These are phyloP conservation scores for Thielaviopsis populi DNA, from an alignment of 2,329 filamentous ascomycete species.

Conservation along the genomic window DNA sequence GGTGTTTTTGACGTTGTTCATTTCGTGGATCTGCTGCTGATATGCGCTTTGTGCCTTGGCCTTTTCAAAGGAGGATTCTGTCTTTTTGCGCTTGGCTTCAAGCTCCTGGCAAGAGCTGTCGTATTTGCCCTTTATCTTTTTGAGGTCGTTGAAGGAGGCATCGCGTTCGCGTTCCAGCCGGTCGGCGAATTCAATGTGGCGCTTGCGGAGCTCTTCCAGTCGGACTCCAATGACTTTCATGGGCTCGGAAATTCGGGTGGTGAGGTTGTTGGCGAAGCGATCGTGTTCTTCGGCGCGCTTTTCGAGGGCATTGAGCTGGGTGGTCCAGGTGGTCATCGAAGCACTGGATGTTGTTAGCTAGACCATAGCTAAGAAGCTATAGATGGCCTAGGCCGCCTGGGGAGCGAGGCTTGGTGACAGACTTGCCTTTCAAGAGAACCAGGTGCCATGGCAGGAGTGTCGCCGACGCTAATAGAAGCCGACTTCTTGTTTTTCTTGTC, in stretches of 20 bases:
- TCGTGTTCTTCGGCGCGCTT: constrained; percentile 80
- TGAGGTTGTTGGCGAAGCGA: constrained; percentile 60
- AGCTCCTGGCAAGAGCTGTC: constrained; percentile 88
- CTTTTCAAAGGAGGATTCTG: constrained; percentile 88
- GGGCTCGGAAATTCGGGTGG: constrained; percentile 72
- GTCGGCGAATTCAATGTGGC: constrained; percentile 72
- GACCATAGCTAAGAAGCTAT: neutral
- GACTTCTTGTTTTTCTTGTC: constrained; percentile 92
- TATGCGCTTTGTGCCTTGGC: constrained; percentile 80
- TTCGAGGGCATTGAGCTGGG: constrained; percentile 82
- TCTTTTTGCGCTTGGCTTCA: constrained; percentile 86
- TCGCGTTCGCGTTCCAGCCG: constrained; percentile 88
- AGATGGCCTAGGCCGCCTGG: neutral
- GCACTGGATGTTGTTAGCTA: constrained; percentile 39
- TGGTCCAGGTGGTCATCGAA: constrained; percentile 92
- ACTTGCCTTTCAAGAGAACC: constrained; percentile 75
- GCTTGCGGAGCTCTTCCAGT: constrained; percentile 86
- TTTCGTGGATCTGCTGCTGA: constrained; percentile 81
- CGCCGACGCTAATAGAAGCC: constrained; percentile 77
- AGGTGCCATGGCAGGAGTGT: constrained; percentile 82
- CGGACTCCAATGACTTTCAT: constrained; percentile 57
- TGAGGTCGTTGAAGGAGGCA: constrained; percentile 63
- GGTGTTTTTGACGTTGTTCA: constrained; percentile 98
- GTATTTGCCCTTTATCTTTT: constrained; percentile 86
- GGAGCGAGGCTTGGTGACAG: neutral